Percentiles rank a stretch among this genome's conserved stretches.
Conservation (phyloP, 768 basidiomycete species). For the Tulasnella sp. region DNA sequence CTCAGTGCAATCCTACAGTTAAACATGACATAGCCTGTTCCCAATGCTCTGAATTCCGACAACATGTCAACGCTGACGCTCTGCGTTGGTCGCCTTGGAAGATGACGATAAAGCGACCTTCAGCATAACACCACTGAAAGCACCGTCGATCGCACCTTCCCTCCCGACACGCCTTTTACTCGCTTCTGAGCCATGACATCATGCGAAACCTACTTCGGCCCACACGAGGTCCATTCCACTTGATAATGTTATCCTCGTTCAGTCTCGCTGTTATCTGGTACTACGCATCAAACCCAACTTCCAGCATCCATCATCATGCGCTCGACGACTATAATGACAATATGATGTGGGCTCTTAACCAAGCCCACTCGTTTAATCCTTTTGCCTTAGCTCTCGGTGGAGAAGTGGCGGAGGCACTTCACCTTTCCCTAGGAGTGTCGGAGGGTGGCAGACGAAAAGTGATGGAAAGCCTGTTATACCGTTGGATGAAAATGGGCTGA, state of each 20-base stretch:
- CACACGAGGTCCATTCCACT: not conserved
- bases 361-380: not conserved
- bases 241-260: not conserved
- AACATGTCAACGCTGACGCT: not conserved
- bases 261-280: not conserved
- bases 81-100: not conserved
- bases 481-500: not conserved
- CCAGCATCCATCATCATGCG: not conserved
- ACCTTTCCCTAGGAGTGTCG: not conserved
- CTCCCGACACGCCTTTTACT: not conserved
- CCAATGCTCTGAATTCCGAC: not conserved
- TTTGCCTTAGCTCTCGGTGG: not conserved
- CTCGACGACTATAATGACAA: not conserved
- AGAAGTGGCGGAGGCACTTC: not conserved
- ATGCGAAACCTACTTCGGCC: not conserved
- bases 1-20: not conserved
- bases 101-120: not conserved
- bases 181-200: not conserved
- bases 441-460: not conserved
- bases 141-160: not conserved
- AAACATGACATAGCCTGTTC: not conserved
- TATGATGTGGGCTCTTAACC: not conserved
- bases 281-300: not conserved
- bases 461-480: slow-evolving; percentile 20
- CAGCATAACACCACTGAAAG: not conserved